These are phyloP conservation scores for Tetrapisispora taiwanensis DNA, from an alignment of 805 yeast genomes.

Conservation along the genomic window DNA sequence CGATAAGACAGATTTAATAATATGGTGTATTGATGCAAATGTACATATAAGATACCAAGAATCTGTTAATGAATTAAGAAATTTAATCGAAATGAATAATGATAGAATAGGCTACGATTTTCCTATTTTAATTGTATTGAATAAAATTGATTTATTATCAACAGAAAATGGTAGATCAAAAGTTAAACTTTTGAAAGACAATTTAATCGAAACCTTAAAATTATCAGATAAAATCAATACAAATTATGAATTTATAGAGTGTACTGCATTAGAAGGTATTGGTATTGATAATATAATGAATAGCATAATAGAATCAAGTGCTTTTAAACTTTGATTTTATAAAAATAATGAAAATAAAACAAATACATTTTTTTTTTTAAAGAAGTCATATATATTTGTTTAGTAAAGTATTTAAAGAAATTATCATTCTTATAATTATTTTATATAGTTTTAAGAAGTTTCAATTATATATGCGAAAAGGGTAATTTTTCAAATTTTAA, in stretches of 20 bases:
- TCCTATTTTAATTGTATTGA: constrained; percentile 49
- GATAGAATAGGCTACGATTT: constrained; percentile 53
- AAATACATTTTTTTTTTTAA: no score
- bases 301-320: background rate
- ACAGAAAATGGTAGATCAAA: background rate
- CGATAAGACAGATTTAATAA: constrained; percentile 63
- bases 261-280: constrained; percentile 17
- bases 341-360: no score
- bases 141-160: constrained; percentile 56
- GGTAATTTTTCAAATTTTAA: no score
- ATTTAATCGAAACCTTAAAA: background rate
- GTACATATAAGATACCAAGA: constrained; percentile 52
- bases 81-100: constrained; percentile 50
- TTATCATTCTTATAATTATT: no score
- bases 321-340: background rate
- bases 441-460: no score
- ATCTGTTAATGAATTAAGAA: constrained; percentile 53
- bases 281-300: constrained; percentile 11
- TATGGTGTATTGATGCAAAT: constrained; percentile 77
- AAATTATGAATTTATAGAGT: constrained; percentile 6
- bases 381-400: background rate
- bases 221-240: background rate
- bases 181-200: constrained; percentile 1
- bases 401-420: background rate
- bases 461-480: no score